Base-by-base conservation (phyloP, 768 basidiomycete species). In the Favolaschia claudopus region DNA sequence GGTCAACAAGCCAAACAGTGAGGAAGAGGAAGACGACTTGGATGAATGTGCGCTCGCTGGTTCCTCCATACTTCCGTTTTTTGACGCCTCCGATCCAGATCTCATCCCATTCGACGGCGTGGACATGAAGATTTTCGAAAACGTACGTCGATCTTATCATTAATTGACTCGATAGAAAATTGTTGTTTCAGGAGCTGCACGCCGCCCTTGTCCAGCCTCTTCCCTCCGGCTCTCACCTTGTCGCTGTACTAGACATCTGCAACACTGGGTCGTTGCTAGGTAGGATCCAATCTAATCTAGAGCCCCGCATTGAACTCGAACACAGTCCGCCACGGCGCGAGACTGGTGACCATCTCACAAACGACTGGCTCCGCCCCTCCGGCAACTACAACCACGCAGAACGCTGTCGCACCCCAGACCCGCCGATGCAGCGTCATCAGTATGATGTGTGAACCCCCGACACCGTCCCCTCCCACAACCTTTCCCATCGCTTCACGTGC, bases 201-300 rank as follows among this genome's bases (percentile, higher is more conserved):
- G 34, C 14, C 2, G 2, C 29, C 1, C 62, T 66, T 10, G 58
- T 66, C 34, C 14, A 10, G 7, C 64, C 61, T 17, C 19, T 66
- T 5, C 64, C 64, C 14, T 7, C 40, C 22, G 64, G 62, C 19
- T 34, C 52, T 1, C 52, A 52, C 14, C 61, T 66, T 13, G 64
- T 66, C 22, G 64, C 62, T 0, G 19, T 66, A n/a, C 51, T 66
- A 5, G 64, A 66, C 27, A 55, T 62, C 1, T 66, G 62, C n/a
- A 51, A 63, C 29, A 59, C 64, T 7, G 64, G 56, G 2, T 60
- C 64, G 25, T 25, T 66, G 20, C 57, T 66, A 14, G 60, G 64
- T 65, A 54, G n/a, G n/a, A n/a, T n/a, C n/a, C 36, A 14, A 2
- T 52, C 15, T 37, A 9, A 8, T 9, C 12, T 12, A 1, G 17